A percentile compares a stretch with the other conserved stretches of the same genome.
phyloP scores from a whole-genome alignment of 805 yeast genomes.

The Saturnispora bothae region DNA sequence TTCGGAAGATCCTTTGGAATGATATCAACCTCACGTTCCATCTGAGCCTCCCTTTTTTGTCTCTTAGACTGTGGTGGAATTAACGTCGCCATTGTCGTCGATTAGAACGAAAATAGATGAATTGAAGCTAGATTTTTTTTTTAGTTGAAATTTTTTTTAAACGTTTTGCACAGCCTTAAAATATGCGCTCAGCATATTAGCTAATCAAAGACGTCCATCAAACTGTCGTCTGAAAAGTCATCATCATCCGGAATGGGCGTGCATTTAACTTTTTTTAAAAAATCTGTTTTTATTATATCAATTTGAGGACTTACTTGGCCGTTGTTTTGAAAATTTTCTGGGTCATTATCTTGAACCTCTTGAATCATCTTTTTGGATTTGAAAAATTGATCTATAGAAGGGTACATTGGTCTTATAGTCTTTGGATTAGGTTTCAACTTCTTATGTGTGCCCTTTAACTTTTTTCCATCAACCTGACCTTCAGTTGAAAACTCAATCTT shows the following conservation, averaged over 20 bases:
- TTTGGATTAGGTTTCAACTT: too few species aligned
- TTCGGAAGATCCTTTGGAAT: constrained; percentile 75
- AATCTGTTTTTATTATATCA: too few species aligned
- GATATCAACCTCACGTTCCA: constrained; percentile 62
- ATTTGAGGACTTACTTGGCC: neutral
- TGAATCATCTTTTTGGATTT: neutral
- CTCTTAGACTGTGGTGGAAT: constrained; percentile 91
- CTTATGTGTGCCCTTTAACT: too few species aligned
- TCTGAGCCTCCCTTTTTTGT: constrained; percentile 75
- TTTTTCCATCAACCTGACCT: too few species aligned
- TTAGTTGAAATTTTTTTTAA: constrained; percentile 2
- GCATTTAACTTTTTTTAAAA: too few species aligned
- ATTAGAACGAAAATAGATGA: neutral
- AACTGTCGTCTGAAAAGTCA: neutral
- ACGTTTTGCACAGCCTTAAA: neutral
- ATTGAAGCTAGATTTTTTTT: neutral
- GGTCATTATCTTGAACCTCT: too few species aligned
- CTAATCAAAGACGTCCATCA: neutral
- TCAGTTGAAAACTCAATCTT: too few species aligned
- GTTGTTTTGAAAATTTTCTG: neutral
- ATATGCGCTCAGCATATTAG: neutral
- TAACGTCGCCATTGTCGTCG: constrained; percentile 66
- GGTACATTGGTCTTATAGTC: constrained; percentile 6
- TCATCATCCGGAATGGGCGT: too few species aligned
- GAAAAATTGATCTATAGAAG: constrained; percentile 7